Evolutionary conservation across 805 yeast genomes (phyloP).

Genomic region (Peterozyma toletana): DNA sequence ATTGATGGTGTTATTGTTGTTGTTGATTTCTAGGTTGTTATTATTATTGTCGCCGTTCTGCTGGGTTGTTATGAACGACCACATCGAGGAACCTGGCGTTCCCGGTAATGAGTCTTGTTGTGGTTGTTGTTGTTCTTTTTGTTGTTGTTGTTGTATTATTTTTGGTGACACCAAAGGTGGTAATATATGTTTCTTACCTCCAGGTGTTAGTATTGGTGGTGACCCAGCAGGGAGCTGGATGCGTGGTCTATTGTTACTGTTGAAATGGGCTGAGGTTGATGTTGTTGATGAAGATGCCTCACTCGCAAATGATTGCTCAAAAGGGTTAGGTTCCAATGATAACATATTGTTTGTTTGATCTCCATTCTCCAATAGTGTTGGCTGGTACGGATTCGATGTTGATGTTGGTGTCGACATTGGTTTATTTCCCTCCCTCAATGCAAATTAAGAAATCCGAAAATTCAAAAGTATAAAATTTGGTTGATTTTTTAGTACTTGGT

Average conservation of each 20-base stretch:
- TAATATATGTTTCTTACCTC: slow-evolving; percentile 38
- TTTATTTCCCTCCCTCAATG: no score
- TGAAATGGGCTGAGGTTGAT: slow-evolving; percentile 1
- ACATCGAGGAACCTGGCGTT: slow-evolving; percentile 8
- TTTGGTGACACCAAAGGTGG: slow-evolving; percentile 32
- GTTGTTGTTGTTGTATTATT: slow-evolving; percentile 4
- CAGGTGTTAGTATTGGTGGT: slow-evolving; percentile 47
- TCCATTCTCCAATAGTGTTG: no score
- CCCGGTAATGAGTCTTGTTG: slow-evolving; percentile 7
- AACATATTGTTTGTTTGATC: slow-evolving; percentile 1
- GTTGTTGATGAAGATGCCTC: slow-evolving; percentile 17
- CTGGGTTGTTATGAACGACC: slow-evolving; percentile 5
- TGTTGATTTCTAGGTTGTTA: slow-evolving; percentile 11
- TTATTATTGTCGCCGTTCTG: slow-evolving; percentile 1
- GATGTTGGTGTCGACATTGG: no score
- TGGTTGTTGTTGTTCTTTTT: slow-evolving; percentile 5
- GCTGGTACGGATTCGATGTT: no score
- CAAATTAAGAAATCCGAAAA: no score
- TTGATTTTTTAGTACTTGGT: no score
- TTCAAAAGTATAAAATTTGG: no score
- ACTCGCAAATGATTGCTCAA: slow-evolving; percentile 87
- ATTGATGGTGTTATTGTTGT: slow-evolving; percentile 15
- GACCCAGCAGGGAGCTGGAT: slow-evolving; percentile 16
- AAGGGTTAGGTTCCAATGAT: slow-evolving; percentile 81
- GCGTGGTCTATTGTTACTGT: slow-evolving; percentile 23